phyloP scores from a whole-genome alignment of 441 rosid species.

The Gossypium gossypioides region DNA sequence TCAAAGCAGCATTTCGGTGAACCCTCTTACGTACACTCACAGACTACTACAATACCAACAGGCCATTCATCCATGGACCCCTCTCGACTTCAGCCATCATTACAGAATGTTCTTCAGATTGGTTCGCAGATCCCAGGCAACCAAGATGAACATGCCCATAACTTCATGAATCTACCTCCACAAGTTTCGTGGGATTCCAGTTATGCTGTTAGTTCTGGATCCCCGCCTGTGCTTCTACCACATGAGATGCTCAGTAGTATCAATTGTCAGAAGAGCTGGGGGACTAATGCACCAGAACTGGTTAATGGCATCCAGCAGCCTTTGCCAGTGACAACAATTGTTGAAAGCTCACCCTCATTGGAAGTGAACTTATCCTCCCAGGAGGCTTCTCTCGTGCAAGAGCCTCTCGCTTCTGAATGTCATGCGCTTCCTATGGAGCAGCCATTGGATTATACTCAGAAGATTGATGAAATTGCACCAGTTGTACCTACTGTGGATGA shows the following conservation, averaged over 20 bases:
- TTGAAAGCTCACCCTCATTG: conserved; percentile 27
- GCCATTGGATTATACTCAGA: conserved; percentile 21
- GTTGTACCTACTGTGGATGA: conserved; percentile 16
- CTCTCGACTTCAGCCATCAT: conserved; percentile 34
- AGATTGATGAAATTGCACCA: conserved; percentile 20
- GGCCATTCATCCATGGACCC: conserved; percentile 38
- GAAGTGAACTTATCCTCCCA: conserved; percentile 27
- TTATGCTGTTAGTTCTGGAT: conserved; percentile 33
- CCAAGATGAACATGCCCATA: conserved; percentile 38
- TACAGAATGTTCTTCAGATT: conserved; percentile 44
- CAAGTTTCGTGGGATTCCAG: conserved; percentile 31
- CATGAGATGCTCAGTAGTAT: conserved; percentile 44
- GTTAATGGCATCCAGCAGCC: conserved; percentile 27
- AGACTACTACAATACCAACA: conserved; percentile 33
- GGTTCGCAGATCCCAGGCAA: conserved; percentile 41
- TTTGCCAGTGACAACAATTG: conserved; percentile 22
- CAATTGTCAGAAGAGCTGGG: conserved; percentile 32
- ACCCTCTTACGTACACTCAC: conserved; percentile 46
- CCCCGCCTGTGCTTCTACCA: conserved; percentile 38
- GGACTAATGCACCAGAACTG: conserved; percentile 30
- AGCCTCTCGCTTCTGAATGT: conserved; percentile 26
- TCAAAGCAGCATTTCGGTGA: conserved; percentile 47
- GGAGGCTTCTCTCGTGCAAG: conserved; percentile 25
- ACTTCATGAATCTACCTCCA: conserved; percentile 33
- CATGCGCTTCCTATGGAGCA: conserved; percentile 25